Evolutionary conservation across 2,329 filamentous ascomycete genomes (phyloP).

Genomic region (Pestalotiopsis sp.): DNA sequence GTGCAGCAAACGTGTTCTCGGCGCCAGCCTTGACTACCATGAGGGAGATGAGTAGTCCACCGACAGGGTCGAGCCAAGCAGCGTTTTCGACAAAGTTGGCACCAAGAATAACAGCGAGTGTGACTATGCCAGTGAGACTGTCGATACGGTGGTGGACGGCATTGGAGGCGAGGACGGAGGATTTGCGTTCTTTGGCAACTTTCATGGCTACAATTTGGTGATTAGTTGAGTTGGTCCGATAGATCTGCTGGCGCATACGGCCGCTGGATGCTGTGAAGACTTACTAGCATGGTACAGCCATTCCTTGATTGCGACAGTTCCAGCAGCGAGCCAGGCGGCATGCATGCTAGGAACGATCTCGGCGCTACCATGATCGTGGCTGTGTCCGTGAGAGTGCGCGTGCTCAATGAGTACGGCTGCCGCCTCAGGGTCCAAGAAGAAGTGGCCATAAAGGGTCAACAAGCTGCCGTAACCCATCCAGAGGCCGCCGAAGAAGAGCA

Average conservation of each 20-base stretch:
- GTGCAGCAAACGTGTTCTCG: constrained; percentile 77
- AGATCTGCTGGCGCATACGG: neutral
- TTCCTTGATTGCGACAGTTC: constrained; percentile 90
- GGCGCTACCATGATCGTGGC: constrained; percentile 65
- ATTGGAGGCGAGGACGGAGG: constrained; percentile 92
- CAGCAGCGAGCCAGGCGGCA: constrained; percentile 89
- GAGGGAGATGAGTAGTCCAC: constrained; percentile 86
- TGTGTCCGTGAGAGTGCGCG: constrained; percentile 60
- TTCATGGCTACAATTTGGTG: constrained; percentile 71
- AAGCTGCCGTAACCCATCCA: constrained; percentile 86
- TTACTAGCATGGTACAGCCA: constrained; percentile 96
- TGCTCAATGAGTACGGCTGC: constrained; percentile 55
- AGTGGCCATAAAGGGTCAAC: constrained; percentile 69
- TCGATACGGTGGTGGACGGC: constrained; percentile 96
- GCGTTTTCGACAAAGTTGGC: constrained; percentile 85
- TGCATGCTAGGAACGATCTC: constrained; percentile 79
- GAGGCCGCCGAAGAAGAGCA: constrained; percentile 84
- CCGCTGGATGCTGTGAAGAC: constrained; percentile 33
- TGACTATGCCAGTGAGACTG: constrained; percentile 91
- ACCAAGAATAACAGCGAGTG: constrained; percentile 82
- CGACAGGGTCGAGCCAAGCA: constrained; percentile 91
- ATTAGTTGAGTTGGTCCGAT: constrained; percentile 24
- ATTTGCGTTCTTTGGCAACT: constrained; percentile 89
- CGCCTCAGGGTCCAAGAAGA: constrained; percentile 63
- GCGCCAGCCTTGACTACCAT: constrained; percentile 91